phyloP scores from a whole-genome alignment of 2,329 filamentous ascomycete genomes.

The Penicillium sp. region DNA sequence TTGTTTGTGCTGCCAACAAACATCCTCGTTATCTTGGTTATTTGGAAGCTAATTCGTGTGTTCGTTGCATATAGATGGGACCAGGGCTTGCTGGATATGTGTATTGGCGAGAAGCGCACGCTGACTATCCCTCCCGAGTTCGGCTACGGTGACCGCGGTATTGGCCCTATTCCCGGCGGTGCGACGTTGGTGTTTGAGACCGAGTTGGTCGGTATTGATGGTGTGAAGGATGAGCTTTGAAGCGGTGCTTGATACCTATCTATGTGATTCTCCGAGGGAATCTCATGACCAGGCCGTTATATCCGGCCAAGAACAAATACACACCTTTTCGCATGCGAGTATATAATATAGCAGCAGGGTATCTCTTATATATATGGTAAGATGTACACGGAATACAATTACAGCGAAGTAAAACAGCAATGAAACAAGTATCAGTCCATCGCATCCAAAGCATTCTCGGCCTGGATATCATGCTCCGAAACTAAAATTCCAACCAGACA shows the following conservation, averaged over 20 bases:
- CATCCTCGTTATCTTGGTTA: not conserved
- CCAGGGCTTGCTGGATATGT: conserved; percentile 86
- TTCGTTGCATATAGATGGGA: conserved; percentile 67
- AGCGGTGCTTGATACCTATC: not conserved
- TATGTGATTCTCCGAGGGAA: not conserved
- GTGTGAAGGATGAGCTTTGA: conserved; percentile 58
- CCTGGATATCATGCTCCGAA: conserved; percentile 48
- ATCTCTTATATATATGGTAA: conserved; percentile 17
- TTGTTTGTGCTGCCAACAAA: not conserved
- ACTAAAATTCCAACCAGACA: conserved; percentile 63
- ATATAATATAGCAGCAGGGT: conserved; percentile 11
- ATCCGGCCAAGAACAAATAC: not conserved
- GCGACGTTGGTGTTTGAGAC: conserved; percentile 90
- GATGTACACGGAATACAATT: conserved; percentile 8
- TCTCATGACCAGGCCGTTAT: not conserved
- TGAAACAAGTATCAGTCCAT: conserved; percentile 54
- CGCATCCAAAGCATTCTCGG: conserved; percentile 49
- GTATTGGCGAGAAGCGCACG: conserved; percentile 86
- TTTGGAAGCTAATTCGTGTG: conserved; percentile 2
- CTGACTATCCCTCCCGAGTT: conserved; percentile 85
- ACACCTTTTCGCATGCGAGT: not conserved
- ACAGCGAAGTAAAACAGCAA: not conserved
- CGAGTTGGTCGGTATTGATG: conserved; percentile 79
- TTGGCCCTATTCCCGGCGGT: conserved; percentile 80
- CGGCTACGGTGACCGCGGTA: conserved; percentile 72